Evolutionary conservation across 2,329 filamentous ascomycete genomes (phyloP).

Genomic region (Xylogone sp.): DNA sequence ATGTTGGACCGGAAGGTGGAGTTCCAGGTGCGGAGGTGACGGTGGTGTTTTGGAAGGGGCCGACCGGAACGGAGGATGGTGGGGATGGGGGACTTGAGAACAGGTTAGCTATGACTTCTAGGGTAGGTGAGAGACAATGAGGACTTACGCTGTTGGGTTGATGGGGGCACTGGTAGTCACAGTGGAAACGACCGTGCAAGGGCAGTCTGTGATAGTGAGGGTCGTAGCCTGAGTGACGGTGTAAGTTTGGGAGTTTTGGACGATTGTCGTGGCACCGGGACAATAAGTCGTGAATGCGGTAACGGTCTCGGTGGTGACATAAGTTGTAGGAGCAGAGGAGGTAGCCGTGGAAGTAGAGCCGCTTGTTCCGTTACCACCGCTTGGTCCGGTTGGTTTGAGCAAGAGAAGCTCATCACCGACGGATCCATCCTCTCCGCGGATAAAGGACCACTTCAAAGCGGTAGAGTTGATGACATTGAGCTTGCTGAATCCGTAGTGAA

Average conservation of each 20-base stretch:
- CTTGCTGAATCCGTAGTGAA: slow-evolving; percentile 46
- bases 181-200: slow-evolving; percentile 21
- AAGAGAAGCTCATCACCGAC: slow-evolving; percentile 35
- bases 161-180: slow-evolving; percentile 1
- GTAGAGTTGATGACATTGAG: slow-evolving; percentile 37
- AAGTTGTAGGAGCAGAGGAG: slow-evolving; percentile 1
- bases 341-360: slow-evolving; percentile 1
- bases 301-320: slow-evolving; percentile 8
- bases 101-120: not conserved
- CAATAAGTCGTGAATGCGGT: slow-evolving; percentile 21
- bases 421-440: slow-evolving; percentile 36
- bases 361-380: not conserved
- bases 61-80: not conserved
- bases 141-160: not conserved
- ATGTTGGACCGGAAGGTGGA: no score
- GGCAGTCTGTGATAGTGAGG: slow-evolving; percentile 24
- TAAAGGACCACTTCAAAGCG: slow-evolving; percentile 40
- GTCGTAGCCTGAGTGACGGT: slow-evolving; percentile 19
- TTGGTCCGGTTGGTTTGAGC: slow-evolving; percentile 21
- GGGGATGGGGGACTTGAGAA: not conserved
- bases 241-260: slow-evolving; percentile 21
- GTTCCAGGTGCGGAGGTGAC: not conserved
- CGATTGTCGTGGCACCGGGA: slow-evolving; percentile 16
- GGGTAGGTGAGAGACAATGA: not conserved
- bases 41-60: not conserved